Conservation (phyloP, 2,329 filamentous ascomycete genomes). For the Lasiodiplodia citricola region DNA sequence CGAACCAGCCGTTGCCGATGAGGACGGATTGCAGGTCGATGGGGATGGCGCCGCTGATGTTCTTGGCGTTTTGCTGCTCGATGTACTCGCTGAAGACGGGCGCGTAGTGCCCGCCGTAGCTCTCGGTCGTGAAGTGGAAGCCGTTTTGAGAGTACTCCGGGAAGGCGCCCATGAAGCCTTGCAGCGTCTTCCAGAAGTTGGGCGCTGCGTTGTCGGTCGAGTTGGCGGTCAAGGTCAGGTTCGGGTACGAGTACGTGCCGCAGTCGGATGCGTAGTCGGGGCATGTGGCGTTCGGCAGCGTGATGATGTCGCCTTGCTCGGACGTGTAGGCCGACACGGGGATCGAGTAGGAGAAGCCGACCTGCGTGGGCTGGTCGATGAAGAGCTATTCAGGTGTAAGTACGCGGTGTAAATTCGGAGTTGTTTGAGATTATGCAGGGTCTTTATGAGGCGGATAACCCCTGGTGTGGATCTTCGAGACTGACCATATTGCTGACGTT, state of each 20-base stretch:
- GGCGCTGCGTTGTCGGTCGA: conserved; percentile 60
- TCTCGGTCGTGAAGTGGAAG: conserved; percentile 63
- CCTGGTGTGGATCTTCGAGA: neutral
- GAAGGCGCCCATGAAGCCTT: conserved; percentile 68
- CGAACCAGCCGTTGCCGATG: conserved; percentile 66
- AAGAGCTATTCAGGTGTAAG: conserved; percentile 54
- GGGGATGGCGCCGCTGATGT: conserved; percentile 51
- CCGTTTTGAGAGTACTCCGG: conserved; percentile 52
- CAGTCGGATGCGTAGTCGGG: conserved; percentile 59
- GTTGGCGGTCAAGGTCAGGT: conserved; percentile 58
- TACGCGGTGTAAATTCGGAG: neutral
- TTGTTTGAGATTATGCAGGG: too few species aligned
- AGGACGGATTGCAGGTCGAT: conserved; percentile 58
- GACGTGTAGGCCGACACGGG: conserved; percentile 50
- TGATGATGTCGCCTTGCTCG: conserved; percentile 44
- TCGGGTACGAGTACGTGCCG: conserved; percentile 61
- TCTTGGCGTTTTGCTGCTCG: conserved; percentile 51
- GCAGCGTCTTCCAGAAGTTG: conserved; percentile 65
- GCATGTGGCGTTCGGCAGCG: conserved; percentile 54
- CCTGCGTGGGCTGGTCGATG: conserved; percentile 69
- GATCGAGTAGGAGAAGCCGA: conserved; percentile 63
- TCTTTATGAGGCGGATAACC: too few species aligned
- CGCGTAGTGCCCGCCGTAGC: conserved; percentile 64
- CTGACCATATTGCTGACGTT: conserved; percentile 64
- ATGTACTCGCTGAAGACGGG: conserved; percentile 61